These are phyloP conservation scores for Nannochloris sp. DNA, from an alignment of 139 green algal species.

Conservation along the genomic window DNA sequence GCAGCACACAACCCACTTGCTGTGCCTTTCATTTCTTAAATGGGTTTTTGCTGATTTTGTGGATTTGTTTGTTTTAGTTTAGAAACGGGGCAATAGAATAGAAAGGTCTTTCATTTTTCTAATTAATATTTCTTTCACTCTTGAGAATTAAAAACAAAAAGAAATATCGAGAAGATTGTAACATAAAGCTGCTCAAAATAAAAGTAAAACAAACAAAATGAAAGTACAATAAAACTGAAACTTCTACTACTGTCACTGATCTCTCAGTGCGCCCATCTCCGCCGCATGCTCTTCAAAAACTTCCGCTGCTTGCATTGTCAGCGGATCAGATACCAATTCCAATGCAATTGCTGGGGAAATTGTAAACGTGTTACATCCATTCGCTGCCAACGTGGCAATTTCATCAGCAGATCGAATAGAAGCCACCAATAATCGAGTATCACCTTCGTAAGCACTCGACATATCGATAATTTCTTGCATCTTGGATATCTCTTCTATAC, in stretches of 20 bases:
- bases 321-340: slow-evolving; percentile 34
- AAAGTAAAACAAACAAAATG: not conserved
- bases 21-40: slow-evolving; percentile 12
- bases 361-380: slow-evolving; percentile 77
- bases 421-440: slow-evolving; percentile 67
- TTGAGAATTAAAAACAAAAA: not conserved
- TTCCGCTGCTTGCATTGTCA: slow-evolving; percentile 31
- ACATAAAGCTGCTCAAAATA: no score
- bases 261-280: slow-evolving; percentile 20
- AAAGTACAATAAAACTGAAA: no score
- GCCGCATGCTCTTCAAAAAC: slow-evolving; percentile 30
- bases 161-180: not conserved
- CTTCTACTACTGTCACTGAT: not conserved
- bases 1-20: slow-evolving; percentile 15
- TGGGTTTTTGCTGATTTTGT: no score
- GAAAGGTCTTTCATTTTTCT: no score
- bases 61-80: no score
- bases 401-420: slow-evolving; percentile 41
- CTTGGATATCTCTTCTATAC: slow-evolving; percentile 29
- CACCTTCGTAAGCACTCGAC: not conserved
- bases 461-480: slow-evolving; percentile 57
- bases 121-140: not conserved
- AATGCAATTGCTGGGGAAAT: slow-evolving; percentile 52
- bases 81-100: no score
- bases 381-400: slow-evolving; percentile 46